These are phyloP conservation scores for Jamesozyma spencerorum DNA, from an alignment of 805 yeast species.

Conservation along the genomic window DNA sequence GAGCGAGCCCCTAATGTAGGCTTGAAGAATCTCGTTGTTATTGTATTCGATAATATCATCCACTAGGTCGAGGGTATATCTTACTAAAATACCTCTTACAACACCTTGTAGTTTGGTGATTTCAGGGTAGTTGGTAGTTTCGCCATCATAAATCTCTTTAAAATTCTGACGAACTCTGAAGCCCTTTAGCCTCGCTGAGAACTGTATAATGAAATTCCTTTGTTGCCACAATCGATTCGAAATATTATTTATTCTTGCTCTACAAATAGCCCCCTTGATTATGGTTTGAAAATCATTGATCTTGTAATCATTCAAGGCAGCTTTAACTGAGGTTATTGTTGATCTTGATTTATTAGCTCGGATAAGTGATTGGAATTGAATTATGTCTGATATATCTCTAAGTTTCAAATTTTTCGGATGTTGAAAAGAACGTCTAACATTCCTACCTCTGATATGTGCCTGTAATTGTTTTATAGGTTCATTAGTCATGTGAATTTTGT, in stretches of 20 bases:
- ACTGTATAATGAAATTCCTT: background rate
- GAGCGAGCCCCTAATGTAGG: slow-evolving; percentile 40
- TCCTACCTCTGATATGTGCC: slow-evolving; percentile 14
- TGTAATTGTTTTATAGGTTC: slow-evolving; percentile 15
- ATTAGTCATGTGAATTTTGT: slow-evolving; percentile 3
- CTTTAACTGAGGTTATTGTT: background rate
- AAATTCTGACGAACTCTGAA: slow-evolving; percentile 2
- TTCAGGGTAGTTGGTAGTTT: slow-evolving; percentile 6
- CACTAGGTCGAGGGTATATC: slow-evolving; percentile 47
- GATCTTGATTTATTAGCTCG: slow-evolving; percentile 30
- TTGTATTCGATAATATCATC: slow-evolving; percentile 45
- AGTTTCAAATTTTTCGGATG: background rate
- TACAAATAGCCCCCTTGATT: background rate
- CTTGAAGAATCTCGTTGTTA: slow-evolving; percentile 40
- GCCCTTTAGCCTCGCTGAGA: slow-evolving; percentile 14
- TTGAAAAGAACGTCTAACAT: background rate
- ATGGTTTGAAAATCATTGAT: background rate
- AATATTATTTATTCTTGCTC: background rate
- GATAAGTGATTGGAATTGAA: slow-evolving; percentile 52
- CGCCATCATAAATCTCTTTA: background rate
- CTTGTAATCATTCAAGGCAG: background rate
- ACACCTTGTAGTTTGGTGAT: slow-evolving; percentile 45
- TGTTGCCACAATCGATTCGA: slow-evolving; percentile 22
- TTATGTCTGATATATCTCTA: slow-evolving; percentile 20
- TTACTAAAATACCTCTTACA: slow-evolving; percentile 52